phyloP scores from a whole-genome alignment of 108 stramenopile species.

The Nitzschia sp. region DNA sequence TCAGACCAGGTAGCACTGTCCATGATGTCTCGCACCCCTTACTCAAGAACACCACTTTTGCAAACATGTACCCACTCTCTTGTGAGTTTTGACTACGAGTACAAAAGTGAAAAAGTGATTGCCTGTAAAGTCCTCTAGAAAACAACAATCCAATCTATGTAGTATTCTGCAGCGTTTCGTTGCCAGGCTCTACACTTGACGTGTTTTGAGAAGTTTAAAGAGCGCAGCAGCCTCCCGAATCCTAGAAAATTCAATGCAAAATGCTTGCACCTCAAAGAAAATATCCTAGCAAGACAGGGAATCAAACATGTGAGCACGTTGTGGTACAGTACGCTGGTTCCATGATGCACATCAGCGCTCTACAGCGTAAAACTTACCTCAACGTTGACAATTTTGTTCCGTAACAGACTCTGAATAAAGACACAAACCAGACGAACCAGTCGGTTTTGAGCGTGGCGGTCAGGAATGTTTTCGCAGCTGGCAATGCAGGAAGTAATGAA shows the following conservation, averaged over 20 bases:
- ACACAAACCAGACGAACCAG: constrained; percentile 96
- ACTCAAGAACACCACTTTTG: too few species aligned
- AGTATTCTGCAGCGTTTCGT: too few species aligned
- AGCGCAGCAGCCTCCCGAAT: constrained; percentile 93
- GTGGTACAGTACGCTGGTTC: not conserved
- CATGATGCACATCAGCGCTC: not conserved
- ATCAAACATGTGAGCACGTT: not conserved
- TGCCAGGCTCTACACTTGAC: constrained; percentile 2
- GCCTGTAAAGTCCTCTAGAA: too few species aligned
- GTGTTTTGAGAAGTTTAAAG: constrained; percentile 77
- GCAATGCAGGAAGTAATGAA: constrained; percentile 95
- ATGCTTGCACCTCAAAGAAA: constrained; percentile 93
- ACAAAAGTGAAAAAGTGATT: too few species aligned
- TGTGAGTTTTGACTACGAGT: too few species aligned
- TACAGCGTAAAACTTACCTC: constrained; percentile 42
- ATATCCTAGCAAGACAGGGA: constrained; percentile 55
- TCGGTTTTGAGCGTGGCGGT: constrained; percentile 92
- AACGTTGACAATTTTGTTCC: constrained; percentile 91
- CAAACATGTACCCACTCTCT: too few species aligned
- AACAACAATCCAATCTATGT: too few species aligned
- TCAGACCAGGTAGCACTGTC: too few species aligned
- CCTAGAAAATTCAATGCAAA: constrained; percentile 94
- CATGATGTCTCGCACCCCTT: too few species aligned
- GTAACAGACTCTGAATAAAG: constrained; percentile 92
- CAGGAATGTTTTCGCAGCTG: constrained; percentile 89